Percentiles rank a stretch among this genome's conserved stretches.
These are phyloP conservation scores for Mercurialis annua DNA, from an alignment of 345 rosid species.

Conservation along the genomic window DNA sequence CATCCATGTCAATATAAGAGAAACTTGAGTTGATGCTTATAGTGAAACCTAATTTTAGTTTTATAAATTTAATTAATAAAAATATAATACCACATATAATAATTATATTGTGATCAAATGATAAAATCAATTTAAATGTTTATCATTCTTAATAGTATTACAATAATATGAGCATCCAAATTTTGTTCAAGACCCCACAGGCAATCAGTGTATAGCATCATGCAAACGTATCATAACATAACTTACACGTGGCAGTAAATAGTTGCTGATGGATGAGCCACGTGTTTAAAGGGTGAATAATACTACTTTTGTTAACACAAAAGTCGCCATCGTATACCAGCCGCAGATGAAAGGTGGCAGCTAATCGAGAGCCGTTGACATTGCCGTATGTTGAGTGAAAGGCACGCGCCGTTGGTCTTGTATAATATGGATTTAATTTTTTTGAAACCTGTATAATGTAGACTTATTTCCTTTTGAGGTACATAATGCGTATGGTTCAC, in stretches of 20 bases:
- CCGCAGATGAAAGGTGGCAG: constrained; percentile 8
- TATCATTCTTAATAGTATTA: no score
- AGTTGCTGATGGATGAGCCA: background rate
- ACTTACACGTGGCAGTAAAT: background rate
- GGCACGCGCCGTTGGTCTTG: no score
- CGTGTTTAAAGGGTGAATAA: background rate
- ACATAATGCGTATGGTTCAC: constrained; percentile 25
- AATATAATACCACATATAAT: no score
- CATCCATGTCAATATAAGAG: no score
- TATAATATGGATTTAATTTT: no score
- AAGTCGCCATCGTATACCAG: constrained; percentile 2
- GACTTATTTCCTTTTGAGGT: no score
- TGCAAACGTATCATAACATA: background rate
- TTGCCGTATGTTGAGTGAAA: background rate
- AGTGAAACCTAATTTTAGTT: no score
- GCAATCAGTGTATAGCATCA: background rate
- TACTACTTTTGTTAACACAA: background rate
- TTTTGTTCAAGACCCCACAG: background rate
- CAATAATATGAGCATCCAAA: background rate
- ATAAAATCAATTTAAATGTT: no score
- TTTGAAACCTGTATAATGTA: no score
- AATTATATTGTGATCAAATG: no score
- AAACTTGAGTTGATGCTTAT: no score
- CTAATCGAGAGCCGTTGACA: constrained; percentile 12
- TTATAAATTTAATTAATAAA: no score